Percentiles rank a stretch among this genome's conserved stretches.
These are phyloP conservation scores for Ogataea wickerhamii DNA, from an alignment of 805 yeast genomes.

Conservation along the genomic window DNA sequence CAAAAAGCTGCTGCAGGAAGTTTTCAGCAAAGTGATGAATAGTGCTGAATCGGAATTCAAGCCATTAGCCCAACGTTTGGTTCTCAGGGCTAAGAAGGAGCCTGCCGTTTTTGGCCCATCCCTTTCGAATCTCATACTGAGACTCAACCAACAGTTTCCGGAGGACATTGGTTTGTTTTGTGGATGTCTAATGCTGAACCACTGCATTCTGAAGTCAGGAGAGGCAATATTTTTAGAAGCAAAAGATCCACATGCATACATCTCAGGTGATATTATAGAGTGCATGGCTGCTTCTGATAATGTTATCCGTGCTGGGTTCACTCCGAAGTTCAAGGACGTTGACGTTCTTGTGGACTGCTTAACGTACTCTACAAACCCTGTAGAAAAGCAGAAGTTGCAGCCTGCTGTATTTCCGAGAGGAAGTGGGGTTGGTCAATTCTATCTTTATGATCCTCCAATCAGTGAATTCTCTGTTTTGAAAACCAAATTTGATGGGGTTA, in stretches of 20 bases:
- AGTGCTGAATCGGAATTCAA: slow-evolving; percentile 59
- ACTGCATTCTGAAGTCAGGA: slow-evolving; percentile 76
- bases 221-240: slow-evolving; percentile 97
- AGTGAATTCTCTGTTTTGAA: slow-evolving; percentile 94
- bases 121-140: slow-evolving; percentile 68
- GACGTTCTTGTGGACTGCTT: slow-evolving; percentile 83
- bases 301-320: slow-evolving; percentile 97
- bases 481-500: slow-evolving; percentile 55
- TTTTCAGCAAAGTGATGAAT: slow-evolving; percentile 84
- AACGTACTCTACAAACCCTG: slow-evolving; percentile 84
- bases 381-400: slow-evolving; percentile 86
- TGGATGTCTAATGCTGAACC: slow-evolving; percentile 90
- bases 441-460: slow-evolving; percentile 90
- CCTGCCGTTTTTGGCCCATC: slow-evolving; percentile 57
- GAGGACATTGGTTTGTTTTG: slow-evolving; percentile 93
- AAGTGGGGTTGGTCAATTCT: slow-evolving; percentile 61
- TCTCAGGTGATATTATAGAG: slow-evolving; percentile 95
- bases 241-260: slow-evolving; percentile 97
- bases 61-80: slow-evolving; percentile 59
- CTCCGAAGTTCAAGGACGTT: slow-evolving; percentile 99
- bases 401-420: slow-evolving; percentile 59
- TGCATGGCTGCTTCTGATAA: slow-evolving; percentile 99
- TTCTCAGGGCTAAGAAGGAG: slow-evolving; percentile 55
- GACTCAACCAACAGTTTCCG: slow-evolving; percentile 86
- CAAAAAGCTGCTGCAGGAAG: slow-evolving; percentile 62